Evolutionary conservation across 2,329 filamentous ascomycete species (phyloP), one percentile per base, ranked within the genome.

Genomic region (Fusarium setosum): DNA sequence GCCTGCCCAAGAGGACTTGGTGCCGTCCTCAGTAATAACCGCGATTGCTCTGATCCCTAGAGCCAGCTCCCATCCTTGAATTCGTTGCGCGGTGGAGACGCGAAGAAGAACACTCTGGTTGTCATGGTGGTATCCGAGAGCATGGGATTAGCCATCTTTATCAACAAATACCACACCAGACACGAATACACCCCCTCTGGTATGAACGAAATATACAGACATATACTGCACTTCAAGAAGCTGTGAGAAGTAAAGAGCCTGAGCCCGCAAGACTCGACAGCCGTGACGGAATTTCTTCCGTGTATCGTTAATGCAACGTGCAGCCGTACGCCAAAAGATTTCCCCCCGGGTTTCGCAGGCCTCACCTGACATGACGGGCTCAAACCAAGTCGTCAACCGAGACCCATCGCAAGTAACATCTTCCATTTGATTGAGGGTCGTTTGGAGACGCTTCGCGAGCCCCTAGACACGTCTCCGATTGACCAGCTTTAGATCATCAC

Each of bases 61-160:
- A 15, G 61, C 61, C 4, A 67, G 24, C 17, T 67, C 47, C 58
- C 58, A 67, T 35, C 62, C 64, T 18, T 51, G 61, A 6, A 67
- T 53, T 10, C 26, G 41, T 26, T 60, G 52, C 9, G 24, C 21
- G 7, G 31, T 18, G 9, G 61, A n/a, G 3, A 65, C 3, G 11
- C 11, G n/a, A n/a, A 65, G 34, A 8, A 4, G n/a, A 3, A 42
- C 31, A 32, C 1, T 47, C 10, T 49, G 24, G 21, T 31, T 5
- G 8, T 32, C n/a, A 21, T 65, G 64, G 8, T 56, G 21, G 20
- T 65, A 67, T 23, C 64, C 61, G 2, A 67, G 23, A n/a, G 41
- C 11, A 32, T 65, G 49, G 4, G 6, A 15, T 18, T 38, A n/a
- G n/a, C 40, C 49, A 10, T 23, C 11, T 13, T 29, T 13, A 5